A percentile compares a stretch with the other conserved stretches of the same genome.
Evolutionary conservation across 2,329 filamentous ascomycete species (phyloP).

Genomic region (Plectosphaerella sp.): DNA sequence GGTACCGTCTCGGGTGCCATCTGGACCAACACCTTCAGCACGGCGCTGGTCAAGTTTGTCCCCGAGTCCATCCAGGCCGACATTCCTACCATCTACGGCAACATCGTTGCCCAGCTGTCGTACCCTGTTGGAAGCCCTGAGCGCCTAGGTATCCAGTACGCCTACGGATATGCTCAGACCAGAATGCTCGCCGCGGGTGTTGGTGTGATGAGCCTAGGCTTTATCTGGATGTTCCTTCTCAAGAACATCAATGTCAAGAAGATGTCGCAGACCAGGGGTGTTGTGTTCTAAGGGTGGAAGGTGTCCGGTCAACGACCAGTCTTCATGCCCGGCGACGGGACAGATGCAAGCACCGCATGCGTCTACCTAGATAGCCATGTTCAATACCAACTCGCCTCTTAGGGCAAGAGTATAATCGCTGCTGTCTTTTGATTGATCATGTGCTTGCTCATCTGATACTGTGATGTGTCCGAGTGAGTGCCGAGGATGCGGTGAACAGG

Average conservation of each 20-base stretch:
- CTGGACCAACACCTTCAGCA: conserved; percentile 36
- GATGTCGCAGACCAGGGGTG: conserved; percentile 45
- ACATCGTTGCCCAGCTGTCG: conserved; percentile 42
- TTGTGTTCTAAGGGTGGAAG: conserved; percentile 34
- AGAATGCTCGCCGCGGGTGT: conserved; percentile 33
- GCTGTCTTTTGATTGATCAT: too few relatives aligned
- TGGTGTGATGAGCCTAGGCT: conserved; percentile 18
- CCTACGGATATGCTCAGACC: conserved; percentile 47
- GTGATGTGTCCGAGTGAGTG: too few relatives aligned
- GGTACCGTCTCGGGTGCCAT: conserved; percentile 36
- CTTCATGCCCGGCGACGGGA: too few relatives aligned
- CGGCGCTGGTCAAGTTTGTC: conserved; percentile 43
- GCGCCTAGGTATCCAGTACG: conserved; percentile 47
- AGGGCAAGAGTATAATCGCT: too few relatives aligned
- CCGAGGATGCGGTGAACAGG: too few relatives aligned
- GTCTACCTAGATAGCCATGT: too few relatives aligned
- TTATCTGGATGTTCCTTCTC: conserved; percentile 37
- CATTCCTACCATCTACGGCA: conserved; percentile 44
- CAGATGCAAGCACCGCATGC: too few relatives aligned
- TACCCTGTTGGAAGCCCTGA: conserved; percentile 38
- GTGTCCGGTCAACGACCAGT: not conserved
- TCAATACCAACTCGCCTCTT: too few relatives aligned
- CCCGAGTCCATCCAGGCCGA: conserved; percentile 32
- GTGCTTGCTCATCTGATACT: too few relatives aligned
- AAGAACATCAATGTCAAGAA: conserved; percentile 43